Evolutionary conservation across 805 yeast genomes (phyloP).

Genomic region (Scheffersomyces coipomensis): DNA sequence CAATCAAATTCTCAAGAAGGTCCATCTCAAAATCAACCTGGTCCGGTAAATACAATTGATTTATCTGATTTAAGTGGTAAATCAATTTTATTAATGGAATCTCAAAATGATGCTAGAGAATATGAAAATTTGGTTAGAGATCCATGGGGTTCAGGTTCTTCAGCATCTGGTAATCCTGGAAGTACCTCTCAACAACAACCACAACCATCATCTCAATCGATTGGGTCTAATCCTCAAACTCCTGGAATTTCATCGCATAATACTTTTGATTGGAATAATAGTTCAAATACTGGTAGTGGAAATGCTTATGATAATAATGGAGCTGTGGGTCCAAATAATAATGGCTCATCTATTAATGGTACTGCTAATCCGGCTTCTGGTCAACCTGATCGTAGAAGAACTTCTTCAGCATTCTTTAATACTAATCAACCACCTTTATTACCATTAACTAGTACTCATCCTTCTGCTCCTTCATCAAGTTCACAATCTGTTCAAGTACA

Average conservation of each 20-base stretch:
- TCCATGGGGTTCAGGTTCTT: slow-evolving; percentile 34
- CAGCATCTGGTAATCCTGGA: slow-evolving; percentile 12
- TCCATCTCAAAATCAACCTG: slow-evolving; percentile 11
- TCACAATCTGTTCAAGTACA: slow-evolving; percentile 17
- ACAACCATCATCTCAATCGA: slow-evolving; percentile 15
- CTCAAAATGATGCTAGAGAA: slow-evolving; percentile 46
- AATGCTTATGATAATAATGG: background rate
- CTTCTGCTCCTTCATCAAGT: slow-evolving; percentile 12
- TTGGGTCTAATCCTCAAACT: slow-evolving; percentile 31
- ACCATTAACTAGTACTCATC: slow-evolving; percentile 11
- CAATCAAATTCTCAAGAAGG: slow-evolving; percentile 7
- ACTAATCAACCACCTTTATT: slow-evolving; percentile 13
- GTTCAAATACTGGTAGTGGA: slow-evolving; percentile 2
- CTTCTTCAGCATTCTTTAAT: slow-evolving; percentile 52
- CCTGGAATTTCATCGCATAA: slow-evolving; percentile 22
- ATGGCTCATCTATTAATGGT: background rate
- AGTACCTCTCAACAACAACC: background rate
- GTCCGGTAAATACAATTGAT: slow-evolving; percentile 25
- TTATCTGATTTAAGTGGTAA: slow-evolving; percentile 39
- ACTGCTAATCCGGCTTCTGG: slow-evolving; percentile 6
- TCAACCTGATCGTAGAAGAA: slow-evolving; percentile 46
- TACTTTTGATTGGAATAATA: slow-evolving; percentile 34
- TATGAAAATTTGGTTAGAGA: slow-evolving; percentile 48
- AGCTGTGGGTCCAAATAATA: slow-evolving; percentile 4
- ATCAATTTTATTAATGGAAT: slow-evolving; percentile 43